Percentiles rank a stretch among this genome's conserved stretches.
Conservation (phyloP, 371 early-diverging fungal species). For the Rhizopus microsporus region DNA sequence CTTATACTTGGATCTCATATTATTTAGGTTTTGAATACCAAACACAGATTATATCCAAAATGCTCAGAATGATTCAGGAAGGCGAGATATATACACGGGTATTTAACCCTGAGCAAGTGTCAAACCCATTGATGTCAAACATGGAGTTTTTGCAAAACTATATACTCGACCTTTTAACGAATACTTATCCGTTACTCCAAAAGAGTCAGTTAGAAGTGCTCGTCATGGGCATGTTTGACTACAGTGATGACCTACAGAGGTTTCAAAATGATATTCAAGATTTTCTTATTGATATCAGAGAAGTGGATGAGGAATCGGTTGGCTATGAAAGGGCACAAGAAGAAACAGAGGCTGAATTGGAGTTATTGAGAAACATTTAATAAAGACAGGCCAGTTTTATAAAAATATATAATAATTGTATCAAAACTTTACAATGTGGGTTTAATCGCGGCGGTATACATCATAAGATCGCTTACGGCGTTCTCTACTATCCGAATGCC, state of each 20-base stretch:
- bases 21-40: slow-evolving; percentile 83
- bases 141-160: slow-evolving; percentile 74
- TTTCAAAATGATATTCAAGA: slow-evolving; percentile 92
- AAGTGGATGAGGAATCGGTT: slow-evolving; percentile 22
- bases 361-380: slow-evolving; percentile 19
- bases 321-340: slow-evolving; percentile 20
- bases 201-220: slow-evolving; percentile 81
- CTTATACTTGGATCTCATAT: not conserved
- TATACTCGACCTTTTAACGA: slow-evolving; percentile 69
- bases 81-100: slow-evolving; percentile 83
- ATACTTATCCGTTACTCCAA: slow-evolving; percentile 87
- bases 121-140: slow-evolving; percentile 80
- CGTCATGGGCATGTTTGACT: slow-evolving; percentile 83
- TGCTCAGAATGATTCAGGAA: slow-evolving; percentile 83
- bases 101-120: slow-evolving; percentile 66
- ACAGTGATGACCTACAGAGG: slow-evolving; percentile 70
- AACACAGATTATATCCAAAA: slow-evolving; percentile 79
- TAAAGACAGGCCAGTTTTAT: not conserved
- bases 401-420: not conserved
- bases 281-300: slow-evolving; percentile 75
- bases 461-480: slow-evolving; percentile 4
- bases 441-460: slow-evolving; percentile 5
- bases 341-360: slow-evolving; percentile 30
- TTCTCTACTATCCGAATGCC: slow-evolving; percentile 2
- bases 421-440: not conserved